Percentiles rank a stretch among this genome's conserved stretches.
Conservation (phyloP, 345 rosid genomes). For the Populus euphratica region DNA sequence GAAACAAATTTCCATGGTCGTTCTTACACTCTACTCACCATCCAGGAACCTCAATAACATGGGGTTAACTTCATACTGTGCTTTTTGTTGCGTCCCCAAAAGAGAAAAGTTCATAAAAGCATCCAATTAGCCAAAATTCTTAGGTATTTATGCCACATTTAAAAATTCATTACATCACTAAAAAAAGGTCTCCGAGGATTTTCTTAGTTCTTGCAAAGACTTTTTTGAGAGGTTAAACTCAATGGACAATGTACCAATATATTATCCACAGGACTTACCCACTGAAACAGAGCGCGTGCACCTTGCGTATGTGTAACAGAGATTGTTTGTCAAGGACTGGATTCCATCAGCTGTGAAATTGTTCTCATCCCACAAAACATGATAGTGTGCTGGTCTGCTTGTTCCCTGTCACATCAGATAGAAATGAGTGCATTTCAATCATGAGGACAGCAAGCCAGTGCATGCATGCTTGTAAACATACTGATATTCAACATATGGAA, state of each 20-base stretch:
- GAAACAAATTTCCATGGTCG: not conserved
- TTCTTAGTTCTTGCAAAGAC: not conserved
- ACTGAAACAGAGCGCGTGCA: conserved; percentile 94
- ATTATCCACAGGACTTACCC: conserved; percentile 42
- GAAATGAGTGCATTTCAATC: not conserved
- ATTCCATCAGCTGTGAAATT: conserved; percentile 96
- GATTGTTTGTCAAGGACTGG: conserved; percentile 91
- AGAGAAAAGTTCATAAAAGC: not conserved
- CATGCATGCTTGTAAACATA: not conserved
- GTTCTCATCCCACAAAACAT: conserved; percentile 98
- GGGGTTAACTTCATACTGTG: not conserved
- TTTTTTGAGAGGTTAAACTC: not conserved
- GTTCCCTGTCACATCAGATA: conserved; percentile 60
- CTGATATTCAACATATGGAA: not conserved
- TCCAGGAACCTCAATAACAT: not conserved
- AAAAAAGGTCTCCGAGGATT: not conserved
- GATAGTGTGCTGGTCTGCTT: conserved; percentile 98
- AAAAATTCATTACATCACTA: not conserved
- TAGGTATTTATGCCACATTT: not conserved
- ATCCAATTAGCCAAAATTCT: not conserved
- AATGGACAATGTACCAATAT: not conserved
- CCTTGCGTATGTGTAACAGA: conserved; percentile 94
- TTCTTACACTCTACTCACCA: not conserved
- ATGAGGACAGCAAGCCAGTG: not conserved
- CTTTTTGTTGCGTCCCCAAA: not conserved